Evolutionary conservation across 441 rosid genomes (phyloP), one percentile per base, ranked within the genome.

Genomic region (Gossypium gossypioides): DNA sequence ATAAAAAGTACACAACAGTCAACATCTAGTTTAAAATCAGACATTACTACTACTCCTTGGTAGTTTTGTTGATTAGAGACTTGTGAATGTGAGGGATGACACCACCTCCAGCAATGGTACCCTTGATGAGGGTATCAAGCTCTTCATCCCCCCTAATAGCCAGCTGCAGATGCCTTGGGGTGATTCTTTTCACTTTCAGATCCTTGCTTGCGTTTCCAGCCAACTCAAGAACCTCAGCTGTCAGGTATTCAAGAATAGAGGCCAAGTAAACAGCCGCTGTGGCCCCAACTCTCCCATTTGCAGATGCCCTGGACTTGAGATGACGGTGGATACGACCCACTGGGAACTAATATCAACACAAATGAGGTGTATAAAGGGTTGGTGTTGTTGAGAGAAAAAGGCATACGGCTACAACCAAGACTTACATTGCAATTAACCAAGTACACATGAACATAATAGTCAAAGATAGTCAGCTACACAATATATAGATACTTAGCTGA

Each of bases 171-270:
- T 92, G 98, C 87, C 98, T 85, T 0, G 96, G 98, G 0, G 96
- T 92, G 62, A 92, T 92, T 69, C 98, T 88, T 84, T 92, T 91
- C 82, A 91, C 97, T 78, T 93, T 90, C 78, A 91, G 83, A 84
- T 93, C 98, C 78, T 91, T 91, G 87, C 98, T 91, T 0, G 98
- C 98, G 7, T 92, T 92, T 25, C 97, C 96, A 40, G 97, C 97
- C 34, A 90, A 81, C 82, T 92, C 97, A 2, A 92, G 93, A 78
- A 90, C 97, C 72, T 90, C 97, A 10, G 96, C 97, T 13, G 97
- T 90, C 56, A 92, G 84, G 78, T 90, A 92, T 68, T 92, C 97
- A 0, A 92, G 90, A 61, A 92, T 90, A 3, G 97, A 88, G 32
- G 94, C 96, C 9, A 88, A 42, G 82, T 90, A 92, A 2, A 92